Evolutionary conservation across 2,329 filamentous ascomycete genomes (phyloP).

Genomic region (Cercospora sp.): DNA sequence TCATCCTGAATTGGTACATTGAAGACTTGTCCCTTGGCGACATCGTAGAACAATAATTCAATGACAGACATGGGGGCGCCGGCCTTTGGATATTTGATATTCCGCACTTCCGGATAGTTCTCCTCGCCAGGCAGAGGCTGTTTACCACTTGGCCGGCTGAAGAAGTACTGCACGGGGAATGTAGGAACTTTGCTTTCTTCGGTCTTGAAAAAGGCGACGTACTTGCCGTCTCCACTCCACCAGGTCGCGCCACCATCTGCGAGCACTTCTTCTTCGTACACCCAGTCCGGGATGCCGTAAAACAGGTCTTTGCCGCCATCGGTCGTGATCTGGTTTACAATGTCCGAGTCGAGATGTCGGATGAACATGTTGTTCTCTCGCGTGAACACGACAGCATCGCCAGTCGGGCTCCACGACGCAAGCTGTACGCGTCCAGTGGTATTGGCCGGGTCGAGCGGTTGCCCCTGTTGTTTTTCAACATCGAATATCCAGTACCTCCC

Average conservation of each 20-base stretch:
- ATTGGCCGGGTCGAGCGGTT: constrained; percentile 73
- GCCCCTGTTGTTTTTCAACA: constrained; percentile 72
- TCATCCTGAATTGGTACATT: constrained; percentile 73
- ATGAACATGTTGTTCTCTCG: constrained; percentile 87
- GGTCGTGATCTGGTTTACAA: constrained; percentile 71
- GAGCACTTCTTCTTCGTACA: constrained; percentile 88
- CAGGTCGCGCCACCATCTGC: constrained; percentile 78
- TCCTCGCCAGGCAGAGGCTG: constrained; percentile 70
- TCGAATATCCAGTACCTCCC: constrained; percentile 91
- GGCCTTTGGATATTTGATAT: constrained; percentile 97
- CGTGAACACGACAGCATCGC: constrained; percentile 86
- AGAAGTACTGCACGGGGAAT: constrained; percentile 90
- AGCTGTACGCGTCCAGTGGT: constrained; percentile 71
- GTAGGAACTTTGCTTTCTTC: constrained; percentile 91
- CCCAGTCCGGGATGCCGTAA: constrained; percentile 97
- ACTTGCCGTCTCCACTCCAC: constrained; percentile 91
- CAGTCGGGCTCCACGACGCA: constrained; percentile 84
- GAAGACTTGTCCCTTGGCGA: constrained; percentile 74
- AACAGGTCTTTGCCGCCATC: constrained; percentile 89
- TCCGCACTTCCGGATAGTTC: constrained; percentile 81
- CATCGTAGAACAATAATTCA: constrained; percentile 83
- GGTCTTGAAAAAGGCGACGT: constrained; percentile 86
- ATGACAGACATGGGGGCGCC: constrained; percentile 92
- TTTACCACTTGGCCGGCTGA: constrained; percentile 78
- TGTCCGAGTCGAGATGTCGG: constrained; percentile 62